A percentile compares a stretch with the other conserved stretches of the same genome.
Conservation (phyloP, 2,329 filamentous ascomycete species). For the Nemania diffusa region DNA sequence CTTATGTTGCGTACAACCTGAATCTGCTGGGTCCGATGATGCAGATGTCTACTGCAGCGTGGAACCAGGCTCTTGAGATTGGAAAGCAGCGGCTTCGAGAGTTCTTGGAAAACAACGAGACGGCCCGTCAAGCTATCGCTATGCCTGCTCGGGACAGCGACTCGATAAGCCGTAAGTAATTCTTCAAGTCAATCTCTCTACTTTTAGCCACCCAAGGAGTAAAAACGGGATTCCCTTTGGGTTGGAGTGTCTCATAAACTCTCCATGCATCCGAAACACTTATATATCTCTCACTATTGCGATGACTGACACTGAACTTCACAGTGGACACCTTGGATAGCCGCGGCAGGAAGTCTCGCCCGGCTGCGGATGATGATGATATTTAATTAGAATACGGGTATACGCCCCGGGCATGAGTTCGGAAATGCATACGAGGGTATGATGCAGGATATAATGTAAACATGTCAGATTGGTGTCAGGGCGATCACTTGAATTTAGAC, state of each 20-base stretch:
- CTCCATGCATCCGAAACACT: not conserved
- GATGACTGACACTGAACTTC: conserved; percentile 1
- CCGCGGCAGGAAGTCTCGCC: conserved; percentile 63
- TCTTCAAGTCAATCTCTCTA: not conserved
- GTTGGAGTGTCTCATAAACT: no score
- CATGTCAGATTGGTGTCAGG: conserved; percentile 37
- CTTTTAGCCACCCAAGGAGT: not conserved
- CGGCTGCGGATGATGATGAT: conserved; percentile 67
- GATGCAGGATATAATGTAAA: conserved; percentile 46
- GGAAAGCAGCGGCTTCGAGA: conserved; percentile 91
- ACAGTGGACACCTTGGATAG: conserved; percentile 68
- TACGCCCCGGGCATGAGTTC: conserved; percentile 28
- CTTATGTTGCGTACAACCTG: conserved; percentile 90
- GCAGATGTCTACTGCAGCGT: conserved; percentile 92
- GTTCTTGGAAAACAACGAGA: conserved; percentile 88
- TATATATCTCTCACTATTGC: not conserved
- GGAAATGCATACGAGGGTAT: conserved; percentile 32
- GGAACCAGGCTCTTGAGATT: conserved; percentile 86
- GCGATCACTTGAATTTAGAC: conserved; percentile 28
- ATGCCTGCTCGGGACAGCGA: conserved; percentile 69
- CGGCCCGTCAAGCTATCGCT: conserved; percentile 82
- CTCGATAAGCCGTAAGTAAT: conserved; percentile 55
- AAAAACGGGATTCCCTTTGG: not conserved
- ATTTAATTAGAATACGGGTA: conserved; percentile 52
- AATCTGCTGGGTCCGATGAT: conserved; percentile 97